These are phyloP conservation scores for Penicillium digitatum DNA, from an alignment of 2,329 filamentous ascomycete species.

Conservation along the genomic window DNA sequence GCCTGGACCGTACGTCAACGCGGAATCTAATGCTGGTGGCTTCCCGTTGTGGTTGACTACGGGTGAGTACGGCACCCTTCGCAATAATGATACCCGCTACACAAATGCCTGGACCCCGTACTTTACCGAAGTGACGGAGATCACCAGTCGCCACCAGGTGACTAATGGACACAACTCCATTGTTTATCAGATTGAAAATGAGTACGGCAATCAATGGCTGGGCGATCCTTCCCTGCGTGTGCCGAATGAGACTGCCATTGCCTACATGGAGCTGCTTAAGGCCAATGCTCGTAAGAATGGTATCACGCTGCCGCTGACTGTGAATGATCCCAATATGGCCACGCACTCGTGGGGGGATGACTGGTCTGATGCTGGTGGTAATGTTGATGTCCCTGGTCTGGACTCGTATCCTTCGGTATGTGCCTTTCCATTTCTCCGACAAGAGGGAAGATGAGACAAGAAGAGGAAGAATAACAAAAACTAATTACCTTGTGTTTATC, in stretches of 20 bases:
- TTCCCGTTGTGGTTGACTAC: constrained; percentile 62
- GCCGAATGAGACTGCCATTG: constrained; percentile 47
- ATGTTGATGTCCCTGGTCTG: constrained; percentile 29
- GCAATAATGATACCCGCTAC: constrained; percentile 32
- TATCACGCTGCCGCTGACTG: constrained; percentile 55
- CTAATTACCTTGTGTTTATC: constrained; percentile 44
- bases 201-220: constrained; percentile 41
- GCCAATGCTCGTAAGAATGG: constrained; percentile 53
- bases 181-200: constrained; percentile 33
- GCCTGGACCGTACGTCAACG: constrained; percentile 61
- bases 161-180: constrained; percentile 29
- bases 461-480: not conserved
- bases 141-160: constrained; percentile 31
- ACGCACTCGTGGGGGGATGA: constrained; percentile 59
- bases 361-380: constrained; percentile 53
- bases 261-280: constrained; percentile 49
- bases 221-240: constrained; percentile 35
- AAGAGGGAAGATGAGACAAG: not conserved
- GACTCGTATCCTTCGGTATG: constrained; percentile 49
- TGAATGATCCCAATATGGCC: constrained; percentile 60
- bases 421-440: constrained; percentile 21
- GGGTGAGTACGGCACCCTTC: constrained; percentile 42
- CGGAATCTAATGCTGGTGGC: constrained; percentile 60
- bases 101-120: constrained; percentile 32
- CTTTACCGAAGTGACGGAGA: constrained; percentile 27